Conservation (phyloP, 805 yeast species). For the Metschnikowia dekortorum region DNA sequence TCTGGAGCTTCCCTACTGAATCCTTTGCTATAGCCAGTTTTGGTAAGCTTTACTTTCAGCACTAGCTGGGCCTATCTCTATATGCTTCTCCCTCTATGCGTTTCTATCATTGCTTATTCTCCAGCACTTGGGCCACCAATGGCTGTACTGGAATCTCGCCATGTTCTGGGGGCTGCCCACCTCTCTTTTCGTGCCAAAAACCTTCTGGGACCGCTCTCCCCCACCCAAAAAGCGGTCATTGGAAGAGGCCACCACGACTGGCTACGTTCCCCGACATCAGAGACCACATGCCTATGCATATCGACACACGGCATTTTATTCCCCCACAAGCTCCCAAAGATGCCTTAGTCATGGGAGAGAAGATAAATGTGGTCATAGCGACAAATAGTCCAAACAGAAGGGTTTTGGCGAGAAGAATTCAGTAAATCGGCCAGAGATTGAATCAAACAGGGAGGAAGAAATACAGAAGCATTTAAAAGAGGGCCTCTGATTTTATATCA, state of each 20-base stretch:
- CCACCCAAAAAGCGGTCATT: constrained; percentile 43
- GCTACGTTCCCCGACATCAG: constrained; percentile 21
- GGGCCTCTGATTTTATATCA: no score
- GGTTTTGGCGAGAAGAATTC: no score
- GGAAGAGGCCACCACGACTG: constrained; percentile 39
- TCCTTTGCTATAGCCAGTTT: constrained; percentile 56
- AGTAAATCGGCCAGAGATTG: no score
- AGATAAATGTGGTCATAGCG: no score
- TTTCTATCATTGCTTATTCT: constrained; percentile 52
- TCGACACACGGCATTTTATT: constrained; percentile 9
- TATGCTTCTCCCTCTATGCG: constrained; percentile 55
- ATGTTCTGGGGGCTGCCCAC: constrained; percentile 47
- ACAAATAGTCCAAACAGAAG: not conserved
- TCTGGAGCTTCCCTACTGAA: constrained; percentile 57
- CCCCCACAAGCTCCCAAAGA: not conserved
- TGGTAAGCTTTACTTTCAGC: constrained; percentile 58
- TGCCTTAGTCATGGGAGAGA: not conserved
- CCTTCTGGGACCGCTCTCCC: constrained; percentile 59
- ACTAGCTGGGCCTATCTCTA: constrained; percentile 58
- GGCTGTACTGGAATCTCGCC: no score
- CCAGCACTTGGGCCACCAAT: constrained; percentile 46
- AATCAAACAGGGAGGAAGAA: no score
- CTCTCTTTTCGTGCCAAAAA: constrained; percentile 57
- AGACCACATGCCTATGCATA: constrained; percentile 30
- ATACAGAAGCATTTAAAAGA: no score